Evolutionary conservation across 305 asterid species (phyloP), one percentile per base, ranked within the genome.

Genomic region (Ilex paraguariensis): DNA sequence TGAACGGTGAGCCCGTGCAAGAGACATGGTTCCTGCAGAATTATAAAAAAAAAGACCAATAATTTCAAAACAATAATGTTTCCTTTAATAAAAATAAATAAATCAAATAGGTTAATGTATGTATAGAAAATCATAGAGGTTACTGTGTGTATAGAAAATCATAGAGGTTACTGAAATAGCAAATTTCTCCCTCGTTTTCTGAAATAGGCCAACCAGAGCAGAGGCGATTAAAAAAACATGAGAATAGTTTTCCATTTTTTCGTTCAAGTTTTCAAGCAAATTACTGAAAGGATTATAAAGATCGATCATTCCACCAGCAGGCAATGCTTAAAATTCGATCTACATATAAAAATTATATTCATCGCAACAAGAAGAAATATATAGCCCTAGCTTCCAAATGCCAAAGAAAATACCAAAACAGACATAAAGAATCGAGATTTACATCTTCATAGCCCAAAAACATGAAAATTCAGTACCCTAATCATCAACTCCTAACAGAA

Each of bases 11-110:
- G 78, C 61, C 73, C 72, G 87, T 30, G 84, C 84, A 31, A 85
- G 78, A 67, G 91, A 81, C 96, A 92, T 89, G 7, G 57, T 76
- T 66, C 78, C 90, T 84, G 86, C 59, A 56, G 68, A 71, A 69
- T 68, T 71, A 55, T 50, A 61, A 31, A 16, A 30, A 56, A 42
- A 70, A 10, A 42, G 46, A 69, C 12, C 70, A 71, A 60, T 60
- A 46, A 71, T 57, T 33, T 31, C 10, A 14, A 52, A n/a, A 36
- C 51, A 53, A 42, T 3, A 50, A 39, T 28, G 45, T 2, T 4
- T n/a, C 59, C 1, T 10, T 30, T 17, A 9, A 55, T 45, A 2
- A 1, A 31, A 57, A 56, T 48, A 44, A 13, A 33, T 1, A 21
- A 21, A 1, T 21, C 28, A 21, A 21, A 21, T 21, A 21, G 28